Evolutionary conservation across 768 basidiomycete genomes (phyloP).

Genomic region (Solioccasus polychromus): DNA sequence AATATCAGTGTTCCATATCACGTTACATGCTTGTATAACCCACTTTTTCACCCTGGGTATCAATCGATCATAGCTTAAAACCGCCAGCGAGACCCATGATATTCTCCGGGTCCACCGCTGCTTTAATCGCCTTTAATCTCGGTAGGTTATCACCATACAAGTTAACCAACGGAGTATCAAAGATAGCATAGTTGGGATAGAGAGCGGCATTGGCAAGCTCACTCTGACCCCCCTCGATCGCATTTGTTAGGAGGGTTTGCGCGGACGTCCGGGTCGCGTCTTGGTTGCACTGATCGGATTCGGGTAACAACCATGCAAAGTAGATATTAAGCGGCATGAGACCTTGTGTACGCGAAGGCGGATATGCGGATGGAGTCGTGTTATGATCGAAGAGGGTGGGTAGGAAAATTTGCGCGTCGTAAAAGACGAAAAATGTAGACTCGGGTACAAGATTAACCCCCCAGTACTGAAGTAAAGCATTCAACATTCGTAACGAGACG

Average conservation of each 20-base stretch:
- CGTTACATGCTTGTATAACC: no score
- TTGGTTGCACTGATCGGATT: conserved; percentile 16
- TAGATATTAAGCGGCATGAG: conserved; percentile 47
- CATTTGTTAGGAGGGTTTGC: conserved; percentile 36
- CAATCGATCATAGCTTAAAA: conserved; percentile 56
- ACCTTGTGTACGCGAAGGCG: conserved; percentile 35
- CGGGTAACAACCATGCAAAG: conserved; percentile 40
- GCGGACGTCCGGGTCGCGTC: conserved; percentile 33
- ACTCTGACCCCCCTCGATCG: conserved; percentile 40
- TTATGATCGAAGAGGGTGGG: conserved; percentile 39
- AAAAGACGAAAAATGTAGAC: conserved; percentile 41
- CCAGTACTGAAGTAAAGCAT: background rate
- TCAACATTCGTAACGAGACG: background rate
- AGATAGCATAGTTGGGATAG: conserved; percentile 66
- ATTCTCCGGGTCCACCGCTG: conserved; percentile 49
- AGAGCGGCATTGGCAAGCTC: conserved; percentile 28
- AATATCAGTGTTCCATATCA: no score
- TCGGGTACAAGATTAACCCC: conserved; percentile 24
- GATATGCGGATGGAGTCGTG: conserved; percentile 43
- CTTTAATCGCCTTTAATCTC: conserved; percentile 39
- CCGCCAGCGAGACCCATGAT: conserved; percentile 68
- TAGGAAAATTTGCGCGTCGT: conserved; percentile 53
- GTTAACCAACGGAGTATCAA: conserved; percentile 44
- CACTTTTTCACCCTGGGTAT: no score
- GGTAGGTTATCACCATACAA: conserved; percentile 53